These are phyloP conservation scores for Cladobotryum mycophilum DNA, from an alignment of 2,329 filamentous ascomycete species.

Conservation along the genomic window DNA sequence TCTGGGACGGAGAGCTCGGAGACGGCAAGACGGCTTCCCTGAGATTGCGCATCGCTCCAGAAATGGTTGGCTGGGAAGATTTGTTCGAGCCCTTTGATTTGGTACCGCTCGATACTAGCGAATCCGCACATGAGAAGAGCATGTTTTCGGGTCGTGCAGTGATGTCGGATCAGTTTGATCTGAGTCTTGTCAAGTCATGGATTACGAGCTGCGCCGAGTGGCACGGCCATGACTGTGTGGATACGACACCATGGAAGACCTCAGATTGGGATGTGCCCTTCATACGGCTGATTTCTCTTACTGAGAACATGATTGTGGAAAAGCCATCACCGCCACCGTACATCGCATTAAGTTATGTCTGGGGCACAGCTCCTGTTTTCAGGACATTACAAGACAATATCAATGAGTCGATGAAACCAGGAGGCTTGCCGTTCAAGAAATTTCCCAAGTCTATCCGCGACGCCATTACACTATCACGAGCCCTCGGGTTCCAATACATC, in stretches of 20 bases:
- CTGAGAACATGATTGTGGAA: conserved; percentile 3
- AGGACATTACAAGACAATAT: conserved; percentile 4
- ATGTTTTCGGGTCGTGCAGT: not conserved
- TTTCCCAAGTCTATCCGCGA: conserved; percentile 10
- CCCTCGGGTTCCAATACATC: conserved; percentile 9
- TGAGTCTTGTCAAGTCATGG: not conserved
- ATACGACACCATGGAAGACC: conserved; percentile 5
- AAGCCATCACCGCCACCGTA: conserved; percentile 1
- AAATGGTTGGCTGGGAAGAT: conserved; percentile 6
- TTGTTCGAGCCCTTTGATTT: conserved; percentile 8
- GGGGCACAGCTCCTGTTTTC: conserved; percentile 4
- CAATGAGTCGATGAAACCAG: not conserved
- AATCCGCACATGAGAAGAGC: not conserved
- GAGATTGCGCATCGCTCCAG: conserved; percentile 4
- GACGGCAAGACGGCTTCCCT: conserved; percentile 3
- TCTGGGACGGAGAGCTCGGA: conserved; percentile 7
- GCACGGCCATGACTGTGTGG: conserved; percentile 5
- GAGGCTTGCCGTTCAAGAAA: not conserved
- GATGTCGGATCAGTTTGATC: not conserved
- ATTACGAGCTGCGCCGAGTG: conserved; percentile 2
- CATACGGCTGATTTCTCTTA: conserved; percentile 8
- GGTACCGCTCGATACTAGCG: not conserved
- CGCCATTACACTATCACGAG: conserved; percentile 7
- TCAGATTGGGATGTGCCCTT: conserved; percentile 2
- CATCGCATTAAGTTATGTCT: conserved; percentile 9